Evolutionary conservation across 2,329 filamentous ascomycete species (phyloP).

Genomic region (Biscogniauxia marginata): DNA sequence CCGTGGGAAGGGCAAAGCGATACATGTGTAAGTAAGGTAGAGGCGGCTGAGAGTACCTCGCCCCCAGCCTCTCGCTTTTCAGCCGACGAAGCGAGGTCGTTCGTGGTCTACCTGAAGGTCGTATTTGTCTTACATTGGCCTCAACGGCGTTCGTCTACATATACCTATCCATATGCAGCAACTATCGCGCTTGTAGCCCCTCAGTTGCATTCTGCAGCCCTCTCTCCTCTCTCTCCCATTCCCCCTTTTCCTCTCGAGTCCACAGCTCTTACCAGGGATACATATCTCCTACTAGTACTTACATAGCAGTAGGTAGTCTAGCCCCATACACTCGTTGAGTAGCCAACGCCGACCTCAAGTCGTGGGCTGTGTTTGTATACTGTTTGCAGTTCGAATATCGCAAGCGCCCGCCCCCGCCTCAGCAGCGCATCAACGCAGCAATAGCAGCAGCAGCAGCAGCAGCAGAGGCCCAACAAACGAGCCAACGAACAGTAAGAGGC

Average conservation of each 20-base stretch:
- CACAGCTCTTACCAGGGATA: not conserved
- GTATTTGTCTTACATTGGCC: not conserved
- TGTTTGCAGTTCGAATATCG: slow-evolving; percentile 12
- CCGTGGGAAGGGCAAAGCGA: too few species aligned
- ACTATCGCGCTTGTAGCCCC: not conserved
- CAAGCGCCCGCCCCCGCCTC: slow-evolving; percentile 2
- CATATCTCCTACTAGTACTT: not conserved
- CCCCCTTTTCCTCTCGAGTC: not conserved
- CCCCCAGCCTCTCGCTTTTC: slow-evolving; percentile 3
- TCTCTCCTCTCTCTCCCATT: not conserved
- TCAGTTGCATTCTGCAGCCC: not conserved
- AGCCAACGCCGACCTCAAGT: not conserved
- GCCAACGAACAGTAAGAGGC: not conserved
- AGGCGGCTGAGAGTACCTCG: not conserved
- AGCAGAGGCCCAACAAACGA: slow-evolving; percentile 10
- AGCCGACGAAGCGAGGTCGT: not conserved
- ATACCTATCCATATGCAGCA: not conserved
- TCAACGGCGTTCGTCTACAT: not conserved
- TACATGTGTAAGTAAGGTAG: too few species aligned
- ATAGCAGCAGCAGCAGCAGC: not conserved
- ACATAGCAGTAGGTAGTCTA: not conserved
- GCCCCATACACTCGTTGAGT: not conserved
- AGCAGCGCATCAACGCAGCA: not conserved
- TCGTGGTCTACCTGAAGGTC: not conserved
- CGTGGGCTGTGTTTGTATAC: not conserved